Percentiles rank a stretch among this genome's conserved stretches.
These are phyloP conservation scores for Solanum infundibuliforme DNA, from an alignment of 257 asterid genomes.

Conservation along the genomic window DNA sequence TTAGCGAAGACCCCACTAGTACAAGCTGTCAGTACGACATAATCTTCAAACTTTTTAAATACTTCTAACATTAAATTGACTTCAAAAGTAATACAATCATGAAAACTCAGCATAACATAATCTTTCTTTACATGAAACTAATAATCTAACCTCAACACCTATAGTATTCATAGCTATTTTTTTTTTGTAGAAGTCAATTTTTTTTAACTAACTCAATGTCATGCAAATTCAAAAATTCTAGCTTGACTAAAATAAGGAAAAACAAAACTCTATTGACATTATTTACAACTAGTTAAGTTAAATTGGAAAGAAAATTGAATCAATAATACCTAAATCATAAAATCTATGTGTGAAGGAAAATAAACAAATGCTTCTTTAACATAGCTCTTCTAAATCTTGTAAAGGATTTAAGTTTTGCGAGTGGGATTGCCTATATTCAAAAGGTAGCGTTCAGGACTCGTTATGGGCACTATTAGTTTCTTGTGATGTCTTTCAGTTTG, in stretches of 20 bases:
- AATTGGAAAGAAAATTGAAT: neutral
- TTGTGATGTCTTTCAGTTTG: too few species aligned
- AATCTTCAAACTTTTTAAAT: neutral
- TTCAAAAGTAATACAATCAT: too few species aligned
- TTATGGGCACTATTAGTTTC: too few species aligned
- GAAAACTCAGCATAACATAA: too few species aligned
- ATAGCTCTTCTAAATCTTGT: too few species aligned
- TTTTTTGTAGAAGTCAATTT: neutral
- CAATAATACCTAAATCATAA: neutral
- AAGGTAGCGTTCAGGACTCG: too few species aligned
- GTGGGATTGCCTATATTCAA: too few species aligned
- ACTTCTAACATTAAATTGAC: neutral
- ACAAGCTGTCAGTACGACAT: neutral
- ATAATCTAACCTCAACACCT: neutral
- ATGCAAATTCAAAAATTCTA: neutral
- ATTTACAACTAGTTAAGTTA: neutral
- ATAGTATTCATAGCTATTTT: too few species aligned
- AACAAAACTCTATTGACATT: too few species aligned
- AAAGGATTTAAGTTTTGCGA: too few species aligned
- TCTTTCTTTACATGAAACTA: too few species aligned
- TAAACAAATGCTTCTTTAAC: too few species aligned
- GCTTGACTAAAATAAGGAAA: neutral
- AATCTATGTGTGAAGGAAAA: neutral
- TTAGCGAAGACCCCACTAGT: neutral
- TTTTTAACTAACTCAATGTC: neutral